Percentiles rank a stretch among this genome's conserved stretches.
These are phyloP conservation scores for Aspergillus cristatus DNA, from an alignment of 495 filamentous ascomycete genomes.

Conservation along the genomic window DNA sequence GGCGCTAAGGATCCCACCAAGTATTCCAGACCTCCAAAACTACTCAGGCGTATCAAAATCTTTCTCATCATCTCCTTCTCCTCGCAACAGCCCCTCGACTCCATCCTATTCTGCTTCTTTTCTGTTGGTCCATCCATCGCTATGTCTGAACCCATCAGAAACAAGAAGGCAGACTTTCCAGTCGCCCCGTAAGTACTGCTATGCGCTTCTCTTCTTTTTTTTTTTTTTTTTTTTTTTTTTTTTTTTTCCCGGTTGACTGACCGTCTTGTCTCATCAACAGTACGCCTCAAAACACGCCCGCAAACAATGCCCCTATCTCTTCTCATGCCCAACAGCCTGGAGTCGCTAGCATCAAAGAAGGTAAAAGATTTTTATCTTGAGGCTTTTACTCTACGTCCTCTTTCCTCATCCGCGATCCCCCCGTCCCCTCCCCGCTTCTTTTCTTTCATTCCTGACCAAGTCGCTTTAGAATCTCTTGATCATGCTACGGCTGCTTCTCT, in stretches of 20 bases:
- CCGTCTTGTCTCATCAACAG: constrained; percentile 33
- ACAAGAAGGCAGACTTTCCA: constrained; percentile 75
- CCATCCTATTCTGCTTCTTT: constrained; percentile 6
- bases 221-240: not conserved
- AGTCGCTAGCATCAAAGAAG: constrained; percentile 94
- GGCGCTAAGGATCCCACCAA: constrained; percentile 43
- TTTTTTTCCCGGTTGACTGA: constrained; percentile 16
- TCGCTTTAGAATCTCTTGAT: constrained; percentile 70
- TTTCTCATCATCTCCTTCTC: constrained; percentile 21
- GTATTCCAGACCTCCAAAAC: constrained; percentile 38
- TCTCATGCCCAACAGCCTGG: constrained; percentile 95
- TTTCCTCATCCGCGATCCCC: too few relatives aligned
- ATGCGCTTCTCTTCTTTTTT: constrained; percentile 2
- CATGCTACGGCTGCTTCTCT: constrained; percentile 78
- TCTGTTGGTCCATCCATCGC: constrained; percentile 13
- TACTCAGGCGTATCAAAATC: constrained; percentile 29
- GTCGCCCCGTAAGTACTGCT: constrained; percentile 66
- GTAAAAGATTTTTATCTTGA: constrained; percentile 38
- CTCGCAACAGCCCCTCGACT: constrained; percentile 16
- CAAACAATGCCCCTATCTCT: constrained; percentile 90
- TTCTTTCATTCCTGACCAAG: not conserved
- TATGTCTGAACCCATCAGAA: constrained; percentile 89
- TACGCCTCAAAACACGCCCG: constrained; percentile 94
- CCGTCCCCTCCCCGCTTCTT: not conserved
- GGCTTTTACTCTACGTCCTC: too few relatives aligned